These are phyloP conservation scores for Babesia sp. DNA, from an alignment of 169 alveolate genomes.

Conservation along the genomic window DNA sequence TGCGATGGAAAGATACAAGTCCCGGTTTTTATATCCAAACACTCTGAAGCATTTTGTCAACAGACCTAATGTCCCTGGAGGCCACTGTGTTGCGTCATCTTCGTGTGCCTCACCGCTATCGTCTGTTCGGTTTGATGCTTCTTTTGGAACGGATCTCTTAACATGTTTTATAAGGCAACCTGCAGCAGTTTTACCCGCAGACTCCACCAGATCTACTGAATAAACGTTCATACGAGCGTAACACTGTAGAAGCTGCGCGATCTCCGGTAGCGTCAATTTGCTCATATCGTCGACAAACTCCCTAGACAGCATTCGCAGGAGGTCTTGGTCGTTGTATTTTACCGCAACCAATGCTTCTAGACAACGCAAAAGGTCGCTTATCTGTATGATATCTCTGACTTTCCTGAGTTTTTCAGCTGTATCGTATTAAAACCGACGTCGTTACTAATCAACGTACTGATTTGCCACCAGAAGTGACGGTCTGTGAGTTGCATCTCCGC, in stretches of 20 bases:
- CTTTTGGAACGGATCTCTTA: not conserved
- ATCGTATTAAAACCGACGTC: not conserved
- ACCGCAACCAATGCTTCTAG: constrained; percentile 35
- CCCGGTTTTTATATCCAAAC: constrained; percentile 44
- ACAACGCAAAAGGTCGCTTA: constrained; percentile 39
- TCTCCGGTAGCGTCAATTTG: constrained; percentile 20
- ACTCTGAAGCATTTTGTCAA: constrained; percentile 16
- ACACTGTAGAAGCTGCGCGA: constrained; percentile 48
- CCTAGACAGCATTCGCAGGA: constrained; percentile 48
- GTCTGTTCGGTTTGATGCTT: not conserved
- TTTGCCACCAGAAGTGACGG: constrained; percentile 56
- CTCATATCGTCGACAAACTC: constrained; percentile 61
- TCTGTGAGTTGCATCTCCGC: constrained; percentile 28
- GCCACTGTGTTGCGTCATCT: not conserved
- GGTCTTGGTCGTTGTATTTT: constrained; percentile 46
- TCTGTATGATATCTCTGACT: constrained; percentile 57
- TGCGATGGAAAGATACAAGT: constrained; percentile 33
- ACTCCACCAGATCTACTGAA: constrained; percentile 48
- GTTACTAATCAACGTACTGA: constrained; percentile 20
- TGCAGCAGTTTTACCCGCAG: constrained; percentile 29
- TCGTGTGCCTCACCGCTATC: not conserved
- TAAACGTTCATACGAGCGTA: constrained; percentile 41
- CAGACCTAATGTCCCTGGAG: constrained; percentile 14
- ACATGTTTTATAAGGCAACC: constrained; percentile 9
- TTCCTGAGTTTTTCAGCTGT: constrained; percentile 63